phyloP scores from a whole-genome alignment of 768 basidiomycete species.

The Austroboletus festivus region DNA sequence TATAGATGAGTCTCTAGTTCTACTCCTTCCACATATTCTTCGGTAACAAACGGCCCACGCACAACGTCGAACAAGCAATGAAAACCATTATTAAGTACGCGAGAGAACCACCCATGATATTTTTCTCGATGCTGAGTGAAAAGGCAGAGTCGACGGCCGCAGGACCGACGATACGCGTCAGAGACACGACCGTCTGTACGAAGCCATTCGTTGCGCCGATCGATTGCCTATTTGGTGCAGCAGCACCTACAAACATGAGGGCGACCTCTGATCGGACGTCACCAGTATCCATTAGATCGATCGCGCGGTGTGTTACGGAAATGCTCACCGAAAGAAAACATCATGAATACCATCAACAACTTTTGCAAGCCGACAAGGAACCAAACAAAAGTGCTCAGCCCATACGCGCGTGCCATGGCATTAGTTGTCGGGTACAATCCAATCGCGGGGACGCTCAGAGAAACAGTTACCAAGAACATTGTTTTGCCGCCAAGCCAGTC shows the following conservation, averaged over 20 bases:
- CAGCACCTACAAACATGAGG: slow-evolving; percentile 65
- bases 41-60: slow-evolving; percentile 34
- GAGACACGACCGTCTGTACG: slow-evolving; percentile 28
- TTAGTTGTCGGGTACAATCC: slow-evolving; percentile 45
- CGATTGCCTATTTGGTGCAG: slow-evolving; percentile 64
- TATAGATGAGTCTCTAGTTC: not conserved
- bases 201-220: slow-evolving; percentile 75
- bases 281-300: not conserved
- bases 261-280: slow-evolving; percentile 45
- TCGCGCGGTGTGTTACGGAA: not conserved
- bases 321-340: slow-evolving; percentile 53
- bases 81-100: slow-evolving; percentile 45
- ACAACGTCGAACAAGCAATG: slow-evolving; percentile 31
- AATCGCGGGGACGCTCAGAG: slow-evolving; percentile 45
- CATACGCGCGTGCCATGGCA: slow-evolving; percentile 33
- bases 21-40: slow-evolving; percentile 20
- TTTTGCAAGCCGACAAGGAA: slow-evolving; percentile 48
- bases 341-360: slow-evolving; percentile 40
- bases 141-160: slow-evolving; percentile 25
- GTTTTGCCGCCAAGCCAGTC: slow-evolving; percentile 57
- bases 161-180: slow-evolving; percentile 29
- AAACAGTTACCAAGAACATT: slow-evolving; percentile 50
- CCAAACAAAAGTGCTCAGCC: slow-evolving; percentile 47
- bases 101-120: slow-evolving; percentile 52
- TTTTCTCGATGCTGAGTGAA: slow-evolving; percentile 26